Evolutionary conservation across 257 asterid species (phyloP).

Genomic region (Solanum appendiculatum): DNA sequence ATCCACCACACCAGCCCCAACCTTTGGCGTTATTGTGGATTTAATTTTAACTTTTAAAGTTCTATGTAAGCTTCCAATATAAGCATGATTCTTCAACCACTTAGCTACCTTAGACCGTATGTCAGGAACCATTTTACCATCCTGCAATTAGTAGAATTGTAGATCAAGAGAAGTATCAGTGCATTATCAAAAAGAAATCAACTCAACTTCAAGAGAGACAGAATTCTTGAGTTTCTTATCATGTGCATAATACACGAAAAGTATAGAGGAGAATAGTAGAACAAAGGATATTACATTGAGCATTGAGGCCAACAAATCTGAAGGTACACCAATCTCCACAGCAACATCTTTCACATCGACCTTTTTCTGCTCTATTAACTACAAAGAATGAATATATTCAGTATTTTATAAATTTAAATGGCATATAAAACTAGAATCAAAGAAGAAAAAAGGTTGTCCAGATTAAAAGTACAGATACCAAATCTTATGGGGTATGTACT

Average conservation of each 20-base stretch:
- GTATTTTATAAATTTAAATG: not conserved
- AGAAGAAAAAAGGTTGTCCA: not conserved
- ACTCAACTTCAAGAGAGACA: not conserved
- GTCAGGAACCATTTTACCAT: constrained; percentile 43
- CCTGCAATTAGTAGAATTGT: constrained; percentile 31
- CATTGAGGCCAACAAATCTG: constrained; percentile 46
- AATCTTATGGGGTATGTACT: not conserved
- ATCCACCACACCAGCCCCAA: constrained; percentile 37
- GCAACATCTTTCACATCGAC: constrained; percentile 65
- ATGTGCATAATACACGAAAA: constrained; percentile 2
- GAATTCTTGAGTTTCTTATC: constrained; percentile 1
- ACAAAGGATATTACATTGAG: constrained; percentile 47
- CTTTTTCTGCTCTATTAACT: constrained; percentile 80
- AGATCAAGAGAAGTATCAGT: not conserved
- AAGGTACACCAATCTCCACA: constrained; percentile 63
- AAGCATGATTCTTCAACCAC: constrained; percentile 72
- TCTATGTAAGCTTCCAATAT: constrained; percentile 40
- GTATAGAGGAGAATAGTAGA: not conserved
- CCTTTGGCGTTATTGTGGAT: constrained; percentile 20
- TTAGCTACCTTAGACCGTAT: constrained; percentile 45
- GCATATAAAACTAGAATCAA: not conserved
- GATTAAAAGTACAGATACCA: not conserved
- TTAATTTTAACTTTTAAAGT: constrained; percentile 40
- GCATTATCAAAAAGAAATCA: not conserved
- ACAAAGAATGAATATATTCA: constrained; percentile 2